These are phyloP conservation scores for Neonectria neomacrospora DNA, from an alignment of 2,329 filamentous ascomycete species.

Conservation along the genomic window DNA sequence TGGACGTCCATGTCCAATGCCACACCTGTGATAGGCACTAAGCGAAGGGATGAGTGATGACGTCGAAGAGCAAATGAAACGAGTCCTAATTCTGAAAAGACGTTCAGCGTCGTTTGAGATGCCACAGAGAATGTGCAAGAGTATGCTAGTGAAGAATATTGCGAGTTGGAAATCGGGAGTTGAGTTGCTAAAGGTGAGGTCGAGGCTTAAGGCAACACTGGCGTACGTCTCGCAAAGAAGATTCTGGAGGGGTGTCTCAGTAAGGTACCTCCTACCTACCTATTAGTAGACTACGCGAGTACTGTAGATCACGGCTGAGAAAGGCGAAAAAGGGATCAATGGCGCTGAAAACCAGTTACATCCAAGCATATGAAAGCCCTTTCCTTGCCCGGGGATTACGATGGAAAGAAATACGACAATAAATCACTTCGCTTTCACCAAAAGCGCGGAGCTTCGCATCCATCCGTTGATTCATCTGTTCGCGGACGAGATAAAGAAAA, in stretches of 20 bases:
- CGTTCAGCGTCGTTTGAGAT: background rate
- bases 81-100: background rate
- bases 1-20: constrained; percentile 75
- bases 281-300: too few species aligned
- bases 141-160: background rate
- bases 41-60: constrained; percentile 3
- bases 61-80: background rate
- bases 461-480: background rate
- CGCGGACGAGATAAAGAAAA: background rate
- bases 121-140: background rate
- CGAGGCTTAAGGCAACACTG: constrained; percentile 38
- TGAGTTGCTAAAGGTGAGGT: constrained; percentile 9
- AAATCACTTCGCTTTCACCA: background rate
- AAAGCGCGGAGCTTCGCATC: background rate
- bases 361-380: background rate
- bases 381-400: background rate
- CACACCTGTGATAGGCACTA: background rate
- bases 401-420: background rate
- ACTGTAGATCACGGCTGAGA: too few species aligned
- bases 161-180: background rate
- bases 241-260: constrained; percentile 36
- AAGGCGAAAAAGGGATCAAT: background rate
- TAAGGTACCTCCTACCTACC: background rate
- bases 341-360: background rate
- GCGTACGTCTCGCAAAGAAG: constrained; percentile 39